A percentile compares a stretch with the other conserved stretches of the same genome.
These are phyloP conservation scores for Teratosphaeria destructans DNA, from an alignment of 2,329 filamentous ascomycete genomes.

Conservation along the genomic window DNA sequence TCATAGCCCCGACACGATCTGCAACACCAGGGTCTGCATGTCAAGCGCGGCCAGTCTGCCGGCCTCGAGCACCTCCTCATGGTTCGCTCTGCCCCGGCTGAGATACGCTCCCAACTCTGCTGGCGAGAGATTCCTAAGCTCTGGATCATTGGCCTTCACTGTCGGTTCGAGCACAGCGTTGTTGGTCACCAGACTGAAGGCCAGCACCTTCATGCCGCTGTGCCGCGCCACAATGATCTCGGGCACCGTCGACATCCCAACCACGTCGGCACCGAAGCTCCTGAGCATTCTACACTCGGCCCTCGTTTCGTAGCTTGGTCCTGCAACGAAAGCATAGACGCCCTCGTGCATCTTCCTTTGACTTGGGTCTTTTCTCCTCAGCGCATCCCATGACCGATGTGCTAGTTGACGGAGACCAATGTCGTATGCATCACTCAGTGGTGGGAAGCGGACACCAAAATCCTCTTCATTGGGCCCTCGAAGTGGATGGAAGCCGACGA, in stretches of 20 bases:
- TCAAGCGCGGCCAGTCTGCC: slow-evolving; percentile 50
- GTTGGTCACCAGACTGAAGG: slow-evolving; percentile 58
- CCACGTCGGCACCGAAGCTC: slow-evolving; percentile 54
- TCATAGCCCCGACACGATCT: slow-evolving; percentile 34
- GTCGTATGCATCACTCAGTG: slow-evolving; percentile 57
- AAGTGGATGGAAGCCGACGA: slow-evolving; percentile 51
- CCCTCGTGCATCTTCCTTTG: slow-evolving; percentile 50
- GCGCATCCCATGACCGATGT: slow-evolving; percentile 47
- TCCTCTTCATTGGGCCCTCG: slow-evolving; percentile 53
- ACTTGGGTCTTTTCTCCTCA: slow-evolving; percentile 32
- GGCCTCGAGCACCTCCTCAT: slow-evolving; percentile 55
- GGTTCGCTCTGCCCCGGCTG: slow-evolving; percentile 50
- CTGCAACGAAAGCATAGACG: slow-evolving; percentile 55
- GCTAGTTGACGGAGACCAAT: slow-evolving; percentile 47
- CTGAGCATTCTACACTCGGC: slow-evolving; percentile 55
- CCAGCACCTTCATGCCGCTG: slow-evolving; percentile 51
- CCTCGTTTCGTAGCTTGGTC: slow-evolving; percentile 55
- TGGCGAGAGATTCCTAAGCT: slow-evolving; percentile 40
- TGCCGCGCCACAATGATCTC: slow-evolving; percentile 58
- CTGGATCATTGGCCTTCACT: slow-evolving; percentile 46
- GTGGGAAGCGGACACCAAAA: slow-evolving; percentile 53
- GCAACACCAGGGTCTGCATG: slow-evolving; percentile 46
- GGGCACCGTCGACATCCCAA: slow-evolving; percentile 61
- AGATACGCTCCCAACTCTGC: slow-evolving; percentile 45
- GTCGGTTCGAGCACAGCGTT: slow-evolving; percentile 50